Base-by-base conservation (phyloP, 352 stramenopile species). In the Globisporangium heterothallicum region DNA sequence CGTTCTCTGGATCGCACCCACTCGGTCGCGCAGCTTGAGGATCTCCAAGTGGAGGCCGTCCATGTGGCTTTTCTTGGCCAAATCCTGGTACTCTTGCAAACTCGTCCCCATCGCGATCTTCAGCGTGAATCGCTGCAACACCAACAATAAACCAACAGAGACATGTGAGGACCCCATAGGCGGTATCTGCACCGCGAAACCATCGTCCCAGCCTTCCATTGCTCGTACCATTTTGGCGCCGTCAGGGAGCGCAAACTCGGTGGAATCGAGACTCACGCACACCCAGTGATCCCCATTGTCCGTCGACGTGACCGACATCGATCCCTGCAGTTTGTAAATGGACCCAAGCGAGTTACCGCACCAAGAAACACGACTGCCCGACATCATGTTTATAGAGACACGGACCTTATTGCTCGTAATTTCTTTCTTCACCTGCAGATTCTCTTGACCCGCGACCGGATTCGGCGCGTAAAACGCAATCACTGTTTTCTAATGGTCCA, bases 61-160 rank as follows among this genome's bases (percentile, higher is more conserved):
- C 71, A 92, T 83, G 56, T 94, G 76, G 35, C 79, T 79, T 56
- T 89, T 91, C 59, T 89, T 90, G 29, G 81, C 81, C 41, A 93
- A 47, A 29, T 92, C 77, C 52, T 80, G 72, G 61, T 94, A 94
- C 55, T 94, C 82, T 42, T 87, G 61, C 29, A 69, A 71, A 59
- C 77, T 91, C 36, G 71, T 63, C 9, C 84, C 81, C 70, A 94
- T 84, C 16, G 59, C 59, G 46, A 94, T 44, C 49, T 78, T 84
- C 32, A 94, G 63, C 32, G 60, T 58, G 32, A 94, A 88, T 26
- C 75, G 75, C 82, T 91, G 30, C 25, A 43, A 40, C 1, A 42
- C 27, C 29, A 38, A 32, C 6, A 36, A 19, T 2, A 14, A 19
- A 10, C n/a, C 42, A 45, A 46, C 42, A 61, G 19, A 27, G 16